Conservation (phyloP, 306 rosid species). For the Malus domestica region ASM211411v1 NC_041803.1:11107001-11107500, state of each 20-base stretch:
- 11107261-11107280: conserved; percentile 80
- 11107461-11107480: conserved; percentile 72
- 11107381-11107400: conserved; percentile 80
- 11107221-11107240: conserved; percentile 73
- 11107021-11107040: conserved; percentile 79
- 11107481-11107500: conserved; percentile 81
- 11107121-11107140: conserved; percentile 60
- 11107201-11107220: conserved; percentile 85
- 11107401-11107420: conserved; percentile 79
- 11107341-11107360: conserved; percentile 69
- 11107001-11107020: conserved; percentile 72
- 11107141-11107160: conserved; percentile 79
- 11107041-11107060: conserved; percentile 76
- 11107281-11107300: conserved; percentile 70
- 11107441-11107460: conserved; percentile 67
- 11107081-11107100: conserved; percentile 66
- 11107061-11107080: conserved; percentile 51
- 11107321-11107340: conserved; percentile 79
- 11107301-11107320: conserved; percentile 82
- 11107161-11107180: conserved; percentile 70
- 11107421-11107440: conserved; percentile 67
- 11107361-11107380: conserved; percentile 64
- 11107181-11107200: conserved; percentile 84
- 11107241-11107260: conserved; percentile 79
- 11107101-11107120: conserved; percentile 44